Evolutionary conservation across 352 stramenopile genomes (phyloP), one percentile per base, ranked within the genome.

Genomic region (Phytophthora ohioensis): DNA sequence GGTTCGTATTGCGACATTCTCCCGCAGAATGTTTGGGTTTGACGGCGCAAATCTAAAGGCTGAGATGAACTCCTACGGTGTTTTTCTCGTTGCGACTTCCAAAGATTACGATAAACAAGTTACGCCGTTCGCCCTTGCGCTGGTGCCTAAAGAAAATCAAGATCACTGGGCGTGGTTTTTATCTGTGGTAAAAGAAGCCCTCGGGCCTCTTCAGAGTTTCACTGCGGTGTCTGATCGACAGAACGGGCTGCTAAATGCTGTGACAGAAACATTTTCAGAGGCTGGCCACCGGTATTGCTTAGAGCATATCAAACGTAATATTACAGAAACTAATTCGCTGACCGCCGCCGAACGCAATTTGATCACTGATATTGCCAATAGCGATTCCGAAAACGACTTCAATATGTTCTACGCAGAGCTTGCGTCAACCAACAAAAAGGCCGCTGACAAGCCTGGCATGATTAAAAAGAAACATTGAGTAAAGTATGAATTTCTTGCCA

Each of bases 41-140:
- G 59, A 78, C 4, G 75, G 61, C 0, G 36, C 60, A 30, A 67
- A 75, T 42, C 36, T 75, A 1, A 79, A 73, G 46, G 67, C 57
- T 30, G 66, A 73, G 7, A 82, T 75, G 64, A 71, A 82, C 48
- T 43, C 60, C 7, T 32, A 34, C 9, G 64, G 67, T 4, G 67
- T 75, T 0, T 71, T 57, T 38, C 55, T 80, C 2, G 51, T 65
- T 0, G 71, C 56, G 1, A 76, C 64, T 2, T 21, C 52, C 0
- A 81, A 81, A 30, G 69, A 84, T 27, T 72, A 49, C 53, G 38
- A 73, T 41, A 57, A 73, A 34, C 41, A 61, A 6, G 68, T 81
- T 27, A 45, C 73, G 1, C 30, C 45, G 0, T 69, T 67, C 9
- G 49, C 32, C 0, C 46, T 75, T 15, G 45, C 12, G 7, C 4